A percentile compares a stretch with the other conserved stretches of the same genome.
Evolutionary conservation across 345 rosid genomes (phyloP).

Genomic region (Euphorbia pulcherrima): DNA sequence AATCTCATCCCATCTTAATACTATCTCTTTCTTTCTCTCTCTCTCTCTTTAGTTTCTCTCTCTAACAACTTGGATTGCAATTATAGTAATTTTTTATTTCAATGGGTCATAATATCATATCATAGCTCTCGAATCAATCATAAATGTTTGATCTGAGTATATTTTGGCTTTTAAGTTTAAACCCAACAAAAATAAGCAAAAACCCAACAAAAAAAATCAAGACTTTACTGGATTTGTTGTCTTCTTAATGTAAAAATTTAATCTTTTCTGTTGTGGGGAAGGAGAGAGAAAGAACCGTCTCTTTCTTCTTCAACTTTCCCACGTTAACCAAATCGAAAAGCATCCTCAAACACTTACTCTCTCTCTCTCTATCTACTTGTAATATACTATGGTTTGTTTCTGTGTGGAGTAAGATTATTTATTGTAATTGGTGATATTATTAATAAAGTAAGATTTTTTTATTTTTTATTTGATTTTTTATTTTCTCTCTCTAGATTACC

Average conservation of each 20-base stretch:
- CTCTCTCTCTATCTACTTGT: too few species aligned
- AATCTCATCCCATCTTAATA: neutral
- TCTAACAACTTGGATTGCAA: neutral
- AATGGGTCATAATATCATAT: neutral
- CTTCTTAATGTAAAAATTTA: neutral
- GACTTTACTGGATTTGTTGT: neutral
- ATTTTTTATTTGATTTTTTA: neutral
- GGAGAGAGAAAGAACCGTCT: neutral
- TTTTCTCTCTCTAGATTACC: conserved; percentile 16
- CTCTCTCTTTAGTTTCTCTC: neutral
- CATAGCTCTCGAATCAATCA: neutral
- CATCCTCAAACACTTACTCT: conserved; percentile 22
- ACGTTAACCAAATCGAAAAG: conserved; percentile 81
- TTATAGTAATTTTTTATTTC: neutral
- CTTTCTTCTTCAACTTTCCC: conserved; percentile 48
- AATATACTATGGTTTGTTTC: neutral
- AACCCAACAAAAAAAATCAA: neutral
- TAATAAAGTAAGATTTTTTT: neutral
- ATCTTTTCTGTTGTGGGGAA: neutral
- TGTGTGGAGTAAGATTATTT: neutral
- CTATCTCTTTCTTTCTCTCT: neutral
- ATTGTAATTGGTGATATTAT: neutral
- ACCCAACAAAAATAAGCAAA: neutral
- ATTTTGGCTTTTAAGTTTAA: neutral
- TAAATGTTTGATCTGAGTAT: neutral